Conservation (phyloP, 2,329 filamentous ascomycete species). For the Alternaria viburni region DNA sequence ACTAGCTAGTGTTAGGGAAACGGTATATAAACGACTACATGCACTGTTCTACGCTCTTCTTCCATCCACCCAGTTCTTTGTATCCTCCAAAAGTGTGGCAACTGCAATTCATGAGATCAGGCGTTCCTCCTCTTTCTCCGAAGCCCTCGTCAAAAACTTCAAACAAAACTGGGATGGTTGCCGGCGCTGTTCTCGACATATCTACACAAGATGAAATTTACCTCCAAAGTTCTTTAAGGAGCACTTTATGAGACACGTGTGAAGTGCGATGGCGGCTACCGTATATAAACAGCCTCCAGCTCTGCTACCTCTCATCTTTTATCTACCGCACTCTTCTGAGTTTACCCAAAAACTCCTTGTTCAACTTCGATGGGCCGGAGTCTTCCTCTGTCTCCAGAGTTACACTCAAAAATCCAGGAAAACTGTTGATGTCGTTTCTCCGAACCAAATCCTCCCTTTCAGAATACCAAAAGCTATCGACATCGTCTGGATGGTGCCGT, state of each 20-base stretch:
- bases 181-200: background rate
- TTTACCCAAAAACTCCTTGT: background rate
- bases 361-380: background rate
- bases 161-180: background rate
- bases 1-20: background rate
- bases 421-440: background rate
- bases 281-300: background rate
- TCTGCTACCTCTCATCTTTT: background rate
- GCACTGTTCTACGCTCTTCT: background rate
- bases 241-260: background rate
- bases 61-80: background rate
- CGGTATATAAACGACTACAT: background rate
- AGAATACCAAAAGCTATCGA: fast-evolving
- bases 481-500: fast-evolving
- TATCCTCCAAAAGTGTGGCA: background rate
- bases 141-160: too few relatives aligned
- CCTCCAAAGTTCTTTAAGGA: background rate
- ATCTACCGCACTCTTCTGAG: fast-evolving
- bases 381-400: background rate
- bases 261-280: background rate
- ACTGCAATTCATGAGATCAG: background rate
- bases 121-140: too few relatives aligned
- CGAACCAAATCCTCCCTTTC: background rate
- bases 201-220: fast-evolving
- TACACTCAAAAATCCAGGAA: background rate